Evolutionary conservation across 768 basidiomycete species (phyloP), one percentile per base, ranked within the genome.

Genomic region (Mycena alexandri): DNA sequence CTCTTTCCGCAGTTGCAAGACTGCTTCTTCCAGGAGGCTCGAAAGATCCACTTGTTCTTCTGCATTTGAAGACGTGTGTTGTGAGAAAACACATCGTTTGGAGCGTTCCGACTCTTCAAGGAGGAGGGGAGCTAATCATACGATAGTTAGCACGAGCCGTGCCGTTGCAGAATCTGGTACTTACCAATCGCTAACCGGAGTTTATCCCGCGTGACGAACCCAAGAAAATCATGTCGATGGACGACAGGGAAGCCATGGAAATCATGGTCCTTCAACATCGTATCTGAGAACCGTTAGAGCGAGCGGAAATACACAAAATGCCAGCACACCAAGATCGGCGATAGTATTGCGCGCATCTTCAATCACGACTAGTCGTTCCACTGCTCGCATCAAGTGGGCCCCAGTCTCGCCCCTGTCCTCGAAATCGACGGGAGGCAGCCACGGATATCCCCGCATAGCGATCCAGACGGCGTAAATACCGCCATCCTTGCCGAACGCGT

Each of bases 231-330:
- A 12, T 79, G 78, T 10, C 79, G 82, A 47, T 82, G 79, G 19
- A 90, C 82, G 5, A 93, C 88, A 11, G 91, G 91, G 74, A 89
- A 92, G 11, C 90, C 91, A 63, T 88, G 85, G 74, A 82, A 90
- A 25, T 81, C 74, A 67, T 87, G 77, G 52, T 74, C 74, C 19
- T 78, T 74, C 34, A 89, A 70, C n/a, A 89, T 72, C 57, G 63
- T 67, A 58, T 80, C 84, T 87, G 53, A 29, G 59, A 13, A 38
- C 50, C 57, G 41, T 46, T 71, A 24, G 70, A 41, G 59, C 29
- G 60, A 24, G 42, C 16, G 55, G 33, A 34, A 13, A 22, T 11
- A 2, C 51, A 53, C 17, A 17, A 41, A 1, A 24, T 12, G 34
- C 19, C 16, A 36, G 69, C 77, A 44, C 52, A 83, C 86, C 81